Conservation (phyloP, 768 basidiomycete species). For the Rubroboletus satanas region DNA sequence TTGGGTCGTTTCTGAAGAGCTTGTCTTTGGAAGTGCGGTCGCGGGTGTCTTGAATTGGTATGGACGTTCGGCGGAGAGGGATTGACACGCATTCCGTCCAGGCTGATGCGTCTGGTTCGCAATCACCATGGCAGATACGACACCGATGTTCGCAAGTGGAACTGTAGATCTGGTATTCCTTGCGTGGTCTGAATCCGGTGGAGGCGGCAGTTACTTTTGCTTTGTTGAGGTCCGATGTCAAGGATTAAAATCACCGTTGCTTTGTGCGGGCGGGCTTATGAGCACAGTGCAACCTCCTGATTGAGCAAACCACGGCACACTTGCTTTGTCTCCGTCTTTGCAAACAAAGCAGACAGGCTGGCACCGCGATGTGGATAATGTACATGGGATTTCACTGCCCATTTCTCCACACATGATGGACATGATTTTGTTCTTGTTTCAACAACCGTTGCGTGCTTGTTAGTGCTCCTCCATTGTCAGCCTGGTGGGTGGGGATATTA, state of each 20-base stretch:
- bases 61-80: neutral
- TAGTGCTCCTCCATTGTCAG: neutral
- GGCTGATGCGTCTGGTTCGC: neutral
- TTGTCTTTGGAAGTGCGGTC: neutral
- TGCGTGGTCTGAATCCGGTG: neutral
- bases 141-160: neutral
- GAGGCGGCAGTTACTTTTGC: constrained; percentile 3
- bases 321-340: constrained; percentile 8
- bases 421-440: neutral
- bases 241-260: constrained; percentile 4
- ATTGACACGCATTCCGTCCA: neutral
- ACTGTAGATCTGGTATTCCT: neutral
- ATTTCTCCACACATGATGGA: neutral
- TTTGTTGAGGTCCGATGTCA: constrained; percentile 19
- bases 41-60: neutral
- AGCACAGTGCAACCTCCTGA: neutral
- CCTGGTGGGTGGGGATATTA: too few species aligned
- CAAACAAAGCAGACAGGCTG: constrained; percentile 3
- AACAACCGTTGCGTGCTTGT: neutral
- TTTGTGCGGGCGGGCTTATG: constrained; percentile 6
- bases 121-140: neutral
- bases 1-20: neutral
- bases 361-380: neutral
- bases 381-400: neutral
- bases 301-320: neutral